phyloP scores from a whole-genome alignment of 2,329 filamentous ascomycete species.

The Hypomyces rosellus region DNA sequence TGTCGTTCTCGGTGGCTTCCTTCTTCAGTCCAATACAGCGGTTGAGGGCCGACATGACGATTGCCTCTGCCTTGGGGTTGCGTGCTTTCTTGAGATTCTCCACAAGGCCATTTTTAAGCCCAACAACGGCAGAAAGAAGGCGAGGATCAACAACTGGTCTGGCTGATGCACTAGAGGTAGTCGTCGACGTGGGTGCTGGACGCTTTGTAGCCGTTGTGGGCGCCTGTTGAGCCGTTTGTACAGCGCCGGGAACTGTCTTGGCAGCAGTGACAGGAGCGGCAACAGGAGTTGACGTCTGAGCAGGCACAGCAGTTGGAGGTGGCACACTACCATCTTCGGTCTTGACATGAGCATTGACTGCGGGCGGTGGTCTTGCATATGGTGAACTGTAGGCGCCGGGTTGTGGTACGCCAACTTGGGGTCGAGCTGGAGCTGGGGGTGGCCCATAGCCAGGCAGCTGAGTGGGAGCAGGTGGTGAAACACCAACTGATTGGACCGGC shows the following conservation, averaged over 20 bases:
- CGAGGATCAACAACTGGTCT: conserved; percentile 39
- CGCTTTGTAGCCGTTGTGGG: conserved; percentile 15
- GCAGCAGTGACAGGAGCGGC: conserved; percentile 14
- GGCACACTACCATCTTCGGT: conserved; percentile 21
- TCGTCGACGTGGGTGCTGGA: conserved; percentile 18
- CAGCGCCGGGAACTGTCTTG: conserved; percentile 15
- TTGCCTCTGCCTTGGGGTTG: conserved; percentile 37
- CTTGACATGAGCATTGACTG: conserved; percentile 22
- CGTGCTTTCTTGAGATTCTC: conserved; percentile 39
- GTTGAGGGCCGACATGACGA: conserved; percentile 48
- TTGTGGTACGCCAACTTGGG: conserved; percentile 25
- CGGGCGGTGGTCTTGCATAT: conserved; percentile 29
- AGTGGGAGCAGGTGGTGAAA: conserved; percentile 28
- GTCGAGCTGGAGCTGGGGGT: conserved; percentile 29
- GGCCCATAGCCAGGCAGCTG: conserved; percentile 30
- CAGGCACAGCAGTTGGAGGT: conserved; percentile 9
- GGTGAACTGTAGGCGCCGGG: conserved; percentile 31
- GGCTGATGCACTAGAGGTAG: conserved; percentile 20
- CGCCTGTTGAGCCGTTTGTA: conserved; percentile 12
- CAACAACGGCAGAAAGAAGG: conserved; percentile 35
- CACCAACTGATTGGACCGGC: conserved; percentile 16
- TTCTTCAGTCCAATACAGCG: conserved; percentile 43
- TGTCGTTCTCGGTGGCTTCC: conserved; percentile 37
- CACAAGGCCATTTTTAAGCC: conserved; percentile 42
- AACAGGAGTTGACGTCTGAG: conserved; percentile 8